Evolutionary conservation across 139 green algal species (phyloP).

Genomic region (Coelastrella sp.): DNA sequence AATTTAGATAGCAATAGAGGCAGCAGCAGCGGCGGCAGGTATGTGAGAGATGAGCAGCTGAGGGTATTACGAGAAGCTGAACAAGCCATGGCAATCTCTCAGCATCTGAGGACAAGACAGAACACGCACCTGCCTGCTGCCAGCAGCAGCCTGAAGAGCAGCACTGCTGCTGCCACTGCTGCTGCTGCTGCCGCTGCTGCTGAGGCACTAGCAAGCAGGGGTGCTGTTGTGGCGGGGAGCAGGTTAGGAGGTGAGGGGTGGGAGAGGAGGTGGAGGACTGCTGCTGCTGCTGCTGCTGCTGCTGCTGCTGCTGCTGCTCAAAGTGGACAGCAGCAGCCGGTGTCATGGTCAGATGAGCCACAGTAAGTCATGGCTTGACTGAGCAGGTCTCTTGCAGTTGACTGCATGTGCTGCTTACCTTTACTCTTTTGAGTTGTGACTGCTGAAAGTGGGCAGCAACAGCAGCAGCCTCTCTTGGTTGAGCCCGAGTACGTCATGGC

Average conservation of each 20-base stretch:
- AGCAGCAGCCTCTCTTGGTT: not conserved
- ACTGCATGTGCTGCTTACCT: too few species aligned
- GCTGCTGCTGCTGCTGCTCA: not conserved
- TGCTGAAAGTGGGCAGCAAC: conserved; percentile 9
- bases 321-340: not conserved
- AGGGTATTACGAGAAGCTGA: not conserved
- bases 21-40: not conserved
- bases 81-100: not conserved
- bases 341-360: not conserved
- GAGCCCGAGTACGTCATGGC: not conserved
- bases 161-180: not conserved
- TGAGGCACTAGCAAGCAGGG: conserved; percentile 1
- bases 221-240: not conserved
- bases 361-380: not conserved
- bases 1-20: not conserved
- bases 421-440: too few species aligned
- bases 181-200: conserved; percentile 19
- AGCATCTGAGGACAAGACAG: not conserved
- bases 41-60: not conserved
- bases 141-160: conserved; percentile 11
- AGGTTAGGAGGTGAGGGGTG: not conserved
- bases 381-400: too few species aligned
- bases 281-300: conserved; percentile 16
- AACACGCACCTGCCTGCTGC: conserved; percentile 4
- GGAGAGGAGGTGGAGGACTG: not conserved